Base-by-base conservation (phyloP, 768 basidiomycete species). In the Serendipita indica region DNA sequence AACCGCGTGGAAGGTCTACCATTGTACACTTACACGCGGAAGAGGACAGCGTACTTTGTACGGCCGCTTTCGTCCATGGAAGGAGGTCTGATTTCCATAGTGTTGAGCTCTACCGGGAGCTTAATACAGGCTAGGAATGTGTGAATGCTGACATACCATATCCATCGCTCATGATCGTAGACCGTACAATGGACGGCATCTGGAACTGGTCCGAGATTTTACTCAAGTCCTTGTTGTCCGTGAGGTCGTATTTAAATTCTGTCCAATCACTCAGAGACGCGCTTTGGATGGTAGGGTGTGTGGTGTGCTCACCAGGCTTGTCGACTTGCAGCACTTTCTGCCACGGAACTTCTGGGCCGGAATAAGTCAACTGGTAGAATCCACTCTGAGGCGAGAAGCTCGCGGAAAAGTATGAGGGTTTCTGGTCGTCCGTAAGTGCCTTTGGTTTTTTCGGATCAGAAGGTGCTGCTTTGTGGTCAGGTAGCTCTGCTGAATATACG, bases 11-110 rank as follows among this genome's bases (percentile, higher is more conserved):
- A 22, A 33, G 5, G 41, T 16, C 30, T 13, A 14, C 33, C 1
- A 27, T 3, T 4, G 35, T 30, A 6, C 54, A 64, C 65, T 65
- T 68, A 93, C 80, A 94, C 88, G 41, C 79, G 75, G 75, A 98
- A 91, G 28, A 99, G 73, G 20, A 97, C 91, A 1, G 96, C 89
- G 66, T 99, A 98, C 69, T 94, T 92, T 6, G 86, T 89, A 41
- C 88, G 81, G n/a, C 96, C 96, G 20, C 89, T 85, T 65, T 87
- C 83, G 64, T 99, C 96, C 83, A 98, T 87, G 60, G 79, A 77
- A 3, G 91, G 90, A 16, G 96, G 96, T 14, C 89, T 80, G 64
- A 94, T 79, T 72, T 97, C 93, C 66, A 86, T 77, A 58, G 88
- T 86, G 69, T 96, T 96, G 58, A 97, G 73, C 65, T 89, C 90